Conservation (phyloP, 2,329 filamentous ascomycete species). For the Biscogniauxia sp. region DNA sequence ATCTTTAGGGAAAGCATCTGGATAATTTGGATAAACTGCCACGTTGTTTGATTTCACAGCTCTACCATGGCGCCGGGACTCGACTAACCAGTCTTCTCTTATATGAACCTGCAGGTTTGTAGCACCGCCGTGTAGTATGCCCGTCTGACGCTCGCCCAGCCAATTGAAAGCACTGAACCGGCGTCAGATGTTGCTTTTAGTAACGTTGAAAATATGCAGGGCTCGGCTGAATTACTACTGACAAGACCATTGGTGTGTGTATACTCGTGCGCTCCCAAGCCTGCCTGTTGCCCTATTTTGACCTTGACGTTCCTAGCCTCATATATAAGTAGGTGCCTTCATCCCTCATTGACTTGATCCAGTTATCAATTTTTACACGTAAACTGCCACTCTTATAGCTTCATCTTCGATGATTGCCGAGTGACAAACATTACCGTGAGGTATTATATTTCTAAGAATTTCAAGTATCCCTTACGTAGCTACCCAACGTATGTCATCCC, state of each 20-base stretch:
- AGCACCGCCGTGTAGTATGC: background rate
- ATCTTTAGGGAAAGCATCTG: conserved; percentile 11
- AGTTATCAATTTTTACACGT: background rate
- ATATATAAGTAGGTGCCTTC: background rate
- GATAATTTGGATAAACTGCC: conserved; percentile 14
- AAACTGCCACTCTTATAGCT: background rate
- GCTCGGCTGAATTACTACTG: background rate
- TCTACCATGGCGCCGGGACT: background rate
- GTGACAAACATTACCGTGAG: background rate
- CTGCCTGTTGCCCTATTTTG: background rate
- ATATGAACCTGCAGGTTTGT: background rate
- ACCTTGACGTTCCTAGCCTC: background rate
- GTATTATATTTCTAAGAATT: background rate
- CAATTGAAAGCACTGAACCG: background rate
- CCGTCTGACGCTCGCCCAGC: background rate
- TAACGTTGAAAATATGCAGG: background rate
- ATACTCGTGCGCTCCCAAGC: background rate
- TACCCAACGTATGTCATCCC: background rate
- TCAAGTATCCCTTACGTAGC: background rate
- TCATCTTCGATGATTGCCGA: background rate
- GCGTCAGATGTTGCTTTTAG: background rate
- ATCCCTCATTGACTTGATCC: background rate
- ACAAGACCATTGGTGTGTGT: background rate
- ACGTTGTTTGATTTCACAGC: background rate
- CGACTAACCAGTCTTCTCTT: background rate